Evolutionary conservation across 2,329 filamentous ascomycete species (phyloP).

Genomic region (Stemphylium beticola): DNA sequence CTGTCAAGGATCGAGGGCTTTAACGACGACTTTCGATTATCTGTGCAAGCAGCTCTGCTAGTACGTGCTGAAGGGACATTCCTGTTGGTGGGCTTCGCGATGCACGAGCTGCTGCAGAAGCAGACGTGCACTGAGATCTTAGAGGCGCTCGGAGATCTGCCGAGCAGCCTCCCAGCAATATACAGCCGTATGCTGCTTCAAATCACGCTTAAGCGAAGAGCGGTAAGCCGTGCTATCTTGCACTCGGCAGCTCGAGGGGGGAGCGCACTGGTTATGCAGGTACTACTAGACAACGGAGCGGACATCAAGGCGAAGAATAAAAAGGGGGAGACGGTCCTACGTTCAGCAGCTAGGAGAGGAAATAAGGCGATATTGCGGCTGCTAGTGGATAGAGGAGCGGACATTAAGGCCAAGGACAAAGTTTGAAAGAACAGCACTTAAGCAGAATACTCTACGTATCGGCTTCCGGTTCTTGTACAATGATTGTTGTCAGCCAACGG

Average conservation of each 20-base stretch:
- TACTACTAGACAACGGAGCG: background rate
- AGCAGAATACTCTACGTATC: no score
- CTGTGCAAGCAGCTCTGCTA: conserved; percentile 21
- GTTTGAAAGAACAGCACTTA: no score
- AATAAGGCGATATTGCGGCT: background rate
- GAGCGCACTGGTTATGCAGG: background rate
- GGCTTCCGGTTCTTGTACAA: no score
- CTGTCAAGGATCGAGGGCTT: conserved; percentile 21
- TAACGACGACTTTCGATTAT: conserved; percentile 3
- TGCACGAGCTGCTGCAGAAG: conserved; percentile 22
- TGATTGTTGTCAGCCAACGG: no score
- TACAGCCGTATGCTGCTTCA: conserved; percentile 38
- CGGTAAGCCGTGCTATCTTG: conserved; percentile 22
- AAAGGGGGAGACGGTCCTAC: background rate
- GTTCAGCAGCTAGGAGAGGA: background rate
- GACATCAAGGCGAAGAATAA: background rate
- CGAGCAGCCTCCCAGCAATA: conserved; percentile 31
- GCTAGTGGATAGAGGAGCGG: background rate
- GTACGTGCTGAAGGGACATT: conserved; percentile 41
- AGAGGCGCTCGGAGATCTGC: conserved; percentile 23
- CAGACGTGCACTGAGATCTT: conserved; percentile 10
- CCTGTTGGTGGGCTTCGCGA: conserved; percentile 40
- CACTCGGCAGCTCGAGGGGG: background rate
- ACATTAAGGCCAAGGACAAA: background rate
- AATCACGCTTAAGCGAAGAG: conserved; percentile 21